Percentiles rank a stretch among this genome's conserved stretches.
Evolutionary conservation across 768 basidiomycete genomes (phyloP).

Genomic region (Leccinellum rugosiceps): DNA sequence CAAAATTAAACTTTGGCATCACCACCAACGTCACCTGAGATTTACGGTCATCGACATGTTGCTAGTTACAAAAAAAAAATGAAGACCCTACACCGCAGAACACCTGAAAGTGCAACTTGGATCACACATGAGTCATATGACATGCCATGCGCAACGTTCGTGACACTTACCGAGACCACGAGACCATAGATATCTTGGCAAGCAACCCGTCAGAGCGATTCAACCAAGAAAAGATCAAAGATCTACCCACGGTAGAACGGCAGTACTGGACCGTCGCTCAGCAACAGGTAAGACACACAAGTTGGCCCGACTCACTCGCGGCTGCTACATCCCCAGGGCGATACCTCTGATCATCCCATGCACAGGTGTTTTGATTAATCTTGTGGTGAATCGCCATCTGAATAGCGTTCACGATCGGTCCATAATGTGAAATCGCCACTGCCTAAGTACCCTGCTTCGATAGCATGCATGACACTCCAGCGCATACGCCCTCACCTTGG

Average conservation of each 20-base stretch:
- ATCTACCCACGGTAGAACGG: constrained; percentile 55
- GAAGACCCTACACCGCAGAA: constrained; percentile 47
- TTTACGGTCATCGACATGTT: constrained; percentile 4
- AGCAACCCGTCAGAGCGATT: constrained; percentile 11
- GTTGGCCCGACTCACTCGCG: constrained; percentile 45
- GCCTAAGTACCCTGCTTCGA: constrained; percentile 39
- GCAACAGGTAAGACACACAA: background rate
- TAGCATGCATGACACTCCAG: background rate
- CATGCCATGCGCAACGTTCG: background rate
- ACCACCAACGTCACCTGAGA: constrained; percentile 53
- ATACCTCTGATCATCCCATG: constrained; percentile 39
- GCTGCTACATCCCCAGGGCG: constrained; percentile 54
- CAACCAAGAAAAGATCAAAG: background rate
- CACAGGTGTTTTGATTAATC: constrained; percentile 37
- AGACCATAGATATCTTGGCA: constrained; percentile 58
- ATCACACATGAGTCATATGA: constrained; percentile 5
- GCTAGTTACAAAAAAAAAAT: background rate
- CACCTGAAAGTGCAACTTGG: constrained; percentile 50
- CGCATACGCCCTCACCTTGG: constrained; percentile 16
- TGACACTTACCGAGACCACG: constrained; percentile 45
- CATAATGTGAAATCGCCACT: constrained; percentile 63
- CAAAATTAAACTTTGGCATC: constrained; percentile 60
- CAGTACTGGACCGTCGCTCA: constrained; percentile 38
- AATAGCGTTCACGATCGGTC: constrained; percentile 61
- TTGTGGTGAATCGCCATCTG: constrained; percentile 54